A percentile compares a stretch with the other conserved stretches of the same genome.
Conservation (phyloP, 1,139 yeast species). For the Suhomyces anneliseae region DNA sequence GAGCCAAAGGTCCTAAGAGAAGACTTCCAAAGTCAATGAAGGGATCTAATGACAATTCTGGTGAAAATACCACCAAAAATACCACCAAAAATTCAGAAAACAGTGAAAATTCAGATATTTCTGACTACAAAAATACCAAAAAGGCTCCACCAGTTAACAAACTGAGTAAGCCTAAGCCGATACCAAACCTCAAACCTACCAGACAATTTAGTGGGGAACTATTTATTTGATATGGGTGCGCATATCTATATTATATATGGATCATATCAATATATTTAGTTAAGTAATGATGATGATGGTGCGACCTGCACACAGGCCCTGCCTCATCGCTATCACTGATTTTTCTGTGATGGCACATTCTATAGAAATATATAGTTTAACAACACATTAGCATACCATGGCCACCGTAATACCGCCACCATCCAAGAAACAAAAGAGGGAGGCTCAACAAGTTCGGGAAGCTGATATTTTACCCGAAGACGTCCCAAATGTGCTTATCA, state of each 20-base stretch:
- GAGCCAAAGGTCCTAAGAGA: constrained; percentile 77
- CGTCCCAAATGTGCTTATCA: constrained; percentile 82
- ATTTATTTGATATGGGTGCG: constrained; percentile 15
- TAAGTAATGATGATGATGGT: background rate
- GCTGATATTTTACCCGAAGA: constrained; percentile 74
- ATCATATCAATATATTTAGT: background rate
- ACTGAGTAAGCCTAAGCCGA: constrained; percentile 27
- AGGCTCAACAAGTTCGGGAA: constrained; percentile 78
- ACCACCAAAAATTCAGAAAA: background rate
- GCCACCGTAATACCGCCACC: constrained; percentile 95
- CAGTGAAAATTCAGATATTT: background rate
- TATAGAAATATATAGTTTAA: background rate
- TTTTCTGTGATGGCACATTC: constrained; percentile 3
- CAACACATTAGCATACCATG: constrained; percentile 44
- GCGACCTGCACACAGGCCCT: constrained; percentile 6
- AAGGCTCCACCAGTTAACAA: constrained; percentile 34
- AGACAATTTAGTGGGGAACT: constrained; percentile 38
- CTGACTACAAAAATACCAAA: constrained; percentile 14
- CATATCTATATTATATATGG: background rate
- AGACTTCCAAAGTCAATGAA: constrained; percentile 51
- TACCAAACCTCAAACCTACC: constrained; percentile 28
- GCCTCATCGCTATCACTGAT: constrained; percentile 1
- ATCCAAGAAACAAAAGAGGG: constrained; percentile 82
- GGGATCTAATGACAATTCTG: background rate
- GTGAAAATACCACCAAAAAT: background rate